Percentiles rank a stretch among this genome's conserved stretches.
Conservation (phyloP, 192 early-diverging fungal species). For the Coemansia sp. region DNA sequence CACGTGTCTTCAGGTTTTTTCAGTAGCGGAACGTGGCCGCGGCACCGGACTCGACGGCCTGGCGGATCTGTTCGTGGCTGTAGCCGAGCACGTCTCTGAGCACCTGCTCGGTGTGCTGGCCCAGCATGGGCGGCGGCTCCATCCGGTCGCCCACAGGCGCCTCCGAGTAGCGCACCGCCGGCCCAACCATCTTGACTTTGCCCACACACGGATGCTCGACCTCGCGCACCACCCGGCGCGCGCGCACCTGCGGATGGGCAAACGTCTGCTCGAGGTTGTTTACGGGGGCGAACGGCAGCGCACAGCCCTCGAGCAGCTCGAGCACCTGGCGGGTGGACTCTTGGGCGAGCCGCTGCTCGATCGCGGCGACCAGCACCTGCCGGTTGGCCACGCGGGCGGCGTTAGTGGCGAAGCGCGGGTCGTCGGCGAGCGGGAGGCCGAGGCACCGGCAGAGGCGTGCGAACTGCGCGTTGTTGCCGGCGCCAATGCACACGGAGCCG, state of each 20-base stretch:
- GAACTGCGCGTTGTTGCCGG: conserved; percentile 88
- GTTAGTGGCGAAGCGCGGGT: conserved; percentile 66
- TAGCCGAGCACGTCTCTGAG: conserved; percentile 65
- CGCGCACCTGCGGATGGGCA: conserved; percentile 65
- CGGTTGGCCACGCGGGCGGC: conserved; percentile 69
- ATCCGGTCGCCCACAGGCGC: conserved; percentile 60
- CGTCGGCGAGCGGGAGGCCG: conserved; percentile 41
- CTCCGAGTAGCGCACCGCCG: conserved; percentile 71
- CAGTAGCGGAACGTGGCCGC: conserved; percentile 19
- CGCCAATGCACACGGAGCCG: conserved; percentile 81
- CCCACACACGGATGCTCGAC: conserved; percentile 81
- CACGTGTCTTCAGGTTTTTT: too few relatives aligned
- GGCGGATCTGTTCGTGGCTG: conserved; percentile 53
- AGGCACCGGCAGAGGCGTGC: conserved; percentile 58
- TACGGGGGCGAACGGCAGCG: conserved; percentile 80
- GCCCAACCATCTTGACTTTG: conserved; percentile 68
- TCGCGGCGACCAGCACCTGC: conserved; percentile 55
- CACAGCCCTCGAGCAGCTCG: conserved; percentile 57
- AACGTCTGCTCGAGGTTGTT: conserved; percentile 76
- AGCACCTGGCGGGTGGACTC: conserved; percentile 64
- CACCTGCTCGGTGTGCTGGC: conserved; percentile 85
- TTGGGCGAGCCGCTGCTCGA: conserved; percentile 51
- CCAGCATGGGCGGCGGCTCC: conserved; percentile 75
- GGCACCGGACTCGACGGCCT: conserved; percentile 21
- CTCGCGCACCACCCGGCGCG: conserved; percentile 69